Base-by-base conservation (phyloP, 352 stramenopile species). In the Globisporangium polare region DNA sequence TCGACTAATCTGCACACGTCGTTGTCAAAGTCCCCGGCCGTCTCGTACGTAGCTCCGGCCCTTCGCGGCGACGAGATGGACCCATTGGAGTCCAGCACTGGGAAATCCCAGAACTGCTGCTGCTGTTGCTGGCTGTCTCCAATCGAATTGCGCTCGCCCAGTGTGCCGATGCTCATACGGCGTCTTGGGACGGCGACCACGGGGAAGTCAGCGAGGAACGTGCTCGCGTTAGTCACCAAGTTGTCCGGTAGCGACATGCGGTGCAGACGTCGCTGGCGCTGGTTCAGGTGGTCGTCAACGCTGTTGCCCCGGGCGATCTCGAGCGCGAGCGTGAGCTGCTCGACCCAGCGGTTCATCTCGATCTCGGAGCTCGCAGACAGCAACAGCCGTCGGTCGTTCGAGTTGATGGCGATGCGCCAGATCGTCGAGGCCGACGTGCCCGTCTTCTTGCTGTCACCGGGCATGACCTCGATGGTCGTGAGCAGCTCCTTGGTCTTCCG, bases 311-410 rank as follows among this genome's bases (percentile, higher is more conserved):
- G 26, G 47, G 67, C 72, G 33, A 74, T 62, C 27, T 54, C 49
- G 58, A 83, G 71, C 6, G 71, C 74, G 29, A 71, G 42, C 20
- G 54, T 46, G 20, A 84, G 46, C 62, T 72, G 65, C 43, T 77
- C 67, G 51, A 75, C 70, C 74, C 74, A 83, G 57, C 66, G 62
- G 59, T 80, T 78, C 69, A 83, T 80, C 65, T 83, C 74, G 27
- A 68, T 33, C 53, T 83, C 75, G 17, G 67, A 76, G 35, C 58
- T 57, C 26, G 68, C 71, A 0, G 75, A 68, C 13, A 84, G 45
- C 20, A 84, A 53, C 35, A 81, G 43, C 0, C 75, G 67, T 6
- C 75, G 67, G 33, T 69, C 65, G 12, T 62, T 37, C 2, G 65
- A 67, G 42, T 79, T 80, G 45, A 84, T 65, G 1, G 67, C 75